Evolutionary conservation across 179 eudicot genomes (phyloP).

Genomic region (Patellifolia procumbens): DNA sequence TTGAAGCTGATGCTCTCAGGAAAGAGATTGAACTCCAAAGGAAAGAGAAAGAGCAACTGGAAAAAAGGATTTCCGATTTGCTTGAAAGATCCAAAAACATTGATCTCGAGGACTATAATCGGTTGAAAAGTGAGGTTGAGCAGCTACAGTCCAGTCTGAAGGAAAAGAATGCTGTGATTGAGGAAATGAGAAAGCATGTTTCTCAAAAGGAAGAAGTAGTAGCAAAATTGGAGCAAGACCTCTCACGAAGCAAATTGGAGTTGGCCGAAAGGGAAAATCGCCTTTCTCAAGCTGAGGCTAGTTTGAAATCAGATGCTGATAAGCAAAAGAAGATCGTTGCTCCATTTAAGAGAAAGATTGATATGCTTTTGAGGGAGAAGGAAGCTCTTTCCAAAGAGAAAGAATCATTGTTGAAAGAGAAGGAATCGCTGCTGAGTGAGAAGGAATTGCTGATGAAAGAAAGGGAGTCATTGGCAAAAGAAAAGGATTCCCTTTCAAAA

Average conservation of each 20-base stretch:
- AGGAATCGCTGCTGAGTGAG: constrained; percentile 28
- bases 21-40: constrained; percentile 55
- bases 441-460: constrained; percentile 27
- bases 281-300: constrained; percentile 59
- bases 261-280: constrained; percentile 54
- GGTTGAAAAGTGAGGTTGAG: constrained; percentile 54
- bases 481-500: constrained; percentile 27
- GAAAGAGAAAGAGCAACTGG: constrained; percentile 53
- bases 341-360: constrained; percentile 40
- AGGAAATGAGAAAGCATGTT: constrained; percentile 49
- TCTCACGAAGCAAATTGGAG: constrained; percentile 54
- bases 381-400: constrained; percentile 28
- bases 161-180: constrained; percentile 66
- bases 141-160: constrained; percentile 55
- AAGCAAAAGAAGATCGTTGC: constrained; percentile 43
- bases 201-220: constrained; percentile 58
- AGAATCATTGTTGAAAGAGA: constrained; percentile 28
- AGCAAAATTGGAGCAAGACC: constrained; percentile 65
- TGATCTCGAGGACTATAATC: constrained; percentile 69
- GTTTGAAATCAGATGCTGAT: constrained; percentile 59
- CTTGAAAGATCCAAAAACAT: constrained; percentile 59
- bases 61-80: constrained; percentile 59
- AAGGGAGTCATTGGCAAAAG: constrained; percentile 34
- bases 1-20: constrained; percentile 51
- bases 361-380: constrained; percentile 25